These are phyloP conservation scores for Papiliotrema flavescens DNA, from an alignment of 1,284 basidiomycete genomes.

Conservation along the genomic window DNA sequence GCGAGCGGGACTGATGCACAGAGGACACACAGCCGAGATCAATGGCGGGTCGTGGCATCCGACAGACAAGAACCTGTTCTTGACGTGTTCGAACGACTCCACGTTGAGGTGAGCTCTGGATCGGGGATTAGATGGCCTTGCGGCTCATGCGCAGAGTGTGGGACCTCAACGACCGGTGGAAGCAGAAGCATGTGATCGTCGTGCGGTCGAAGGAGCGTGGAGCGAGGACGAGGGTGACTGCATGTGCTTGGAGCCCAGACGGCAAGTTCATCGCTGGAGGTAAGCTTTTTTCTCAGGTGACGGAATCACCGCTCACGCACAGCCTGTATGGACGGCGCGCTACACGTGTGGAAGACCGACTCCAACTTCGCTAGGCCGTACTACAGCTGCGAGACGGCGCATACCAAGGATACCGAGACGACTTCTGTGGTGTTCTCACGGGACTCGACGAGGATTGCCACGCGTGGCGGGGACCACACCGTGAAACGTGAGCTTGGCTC, in stretches of 20 bases:
- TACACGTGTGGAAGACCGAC: constrained; percentile 89
- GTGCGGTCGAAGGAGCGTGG: constrained; percentile 95
- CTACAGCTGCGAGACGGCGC: constrained; percentile 78
- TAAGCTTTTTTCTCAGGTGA: constrained; percentile 49
- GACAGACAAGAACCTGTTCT: constrained; percentile 71
- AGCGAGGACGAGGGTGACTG: constrained; percentile 85
- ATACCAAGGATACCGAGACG: constrained; percentile 74
- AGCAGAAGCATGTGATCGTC: constrained; percentile 90
- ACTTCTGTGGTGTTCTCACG: constrained; percentile 79
- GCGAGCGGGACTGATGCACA: constrained; percentile 38
- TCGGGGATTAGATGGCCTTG: neutral
- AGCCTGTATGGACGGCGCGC: constrained; percentile 85
- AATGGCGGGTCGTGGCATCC: constrained; percentile 91
- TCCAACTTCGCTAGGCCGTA: constrained; percentile 89
- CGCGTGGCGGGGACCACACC: constrained; percentile 87
- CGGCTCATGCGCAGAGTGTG: constrained; percentile 65
- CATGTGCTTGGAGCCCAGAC: constrained; percentile 81
- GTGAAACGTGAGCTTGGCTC: constrained; percentile 74
- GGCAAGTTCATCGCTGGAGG: constrained; percentile 80
- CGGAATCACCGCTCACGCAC: constrained; percentile 1
- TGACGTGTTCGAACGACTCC: constrained; percentile 90
- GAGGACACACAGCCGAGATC: constrained; percentile 91
- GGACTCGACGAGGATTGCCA: constrained; percentile 75
- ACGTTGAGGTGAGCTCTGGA: constrained; percentile 68
- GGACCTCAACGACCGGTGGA: constrained; percentile 81